Conservation (phyloP, 2,329 filamentous ascomycete species). For the Botrytis fabae region DNA sequence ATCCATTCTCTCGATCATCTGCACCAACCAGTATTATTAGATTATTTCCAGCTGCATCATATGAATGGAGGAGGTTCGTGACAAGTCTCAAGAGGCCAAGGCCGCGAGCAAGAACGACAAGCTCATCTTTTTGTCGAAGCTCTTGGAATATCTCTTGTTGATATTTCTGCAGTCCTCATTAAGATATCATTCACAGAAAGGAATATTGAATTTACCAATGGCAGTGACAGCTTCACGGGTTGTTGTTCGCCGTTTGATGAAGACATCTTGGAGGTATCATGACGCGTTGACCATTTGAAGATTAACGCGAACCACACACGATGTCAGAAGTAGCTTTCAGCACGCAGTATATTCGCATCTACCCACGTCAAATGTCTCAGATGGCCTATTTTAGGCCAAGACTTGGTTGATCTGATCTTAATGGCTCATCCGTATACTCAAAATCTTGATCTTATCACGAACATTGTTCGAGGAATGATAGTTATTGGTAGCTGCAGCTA, state of each 20-base stretch:
- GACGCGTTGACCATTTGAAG: conserved; percentile 15
- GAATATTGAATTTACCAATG: conserved; percentile 53
- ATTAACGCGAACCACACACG: conserved; percentile 18
- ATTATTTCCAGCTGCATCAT: conserved; percentile 94
- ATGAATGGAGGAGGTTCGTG: conserved; percentile 94
- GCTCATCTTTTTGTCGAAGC: conserved; percentile 85
- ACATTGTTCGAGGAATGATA: background rate
- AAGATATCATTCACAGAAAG: conserved; percentile 18
- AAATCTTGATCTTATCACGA: background rate
- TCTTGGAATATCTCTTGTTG: conserved; percentile 95
- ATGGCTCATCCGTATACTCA: background rate
- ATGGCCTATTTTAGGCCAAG: background rate
- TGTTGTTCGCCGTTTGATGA: conserved; percentile 50
- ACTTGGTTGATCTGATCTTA: background rate
- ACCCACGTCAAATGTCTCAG: background rate
- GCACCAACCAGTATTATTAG: conserved; percentile 86
- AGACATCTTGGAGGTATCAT: conserved; percentile 40
- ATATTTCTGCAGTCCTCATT: conserved; percentile 62
- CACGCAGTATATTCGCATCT: background rate
- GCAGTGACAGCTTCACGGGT: conserved; percentile 79
- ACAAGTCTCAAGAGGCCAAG: conserved; percentile 88
- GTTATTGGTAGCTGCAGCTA: conserved; percentile 2
- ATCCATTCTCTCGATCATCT: conserved; percentile 89
- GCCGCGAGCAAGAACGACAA: conserved; percentile 87
- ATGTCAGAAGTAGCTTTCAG: conserved; percentile 8